Percentiles rank a stretch among this genome's conserved stretches.
Conservation (phyloP, 2,329 filamentous ascomycete species). For the Diplocarpon mali region DNA sequence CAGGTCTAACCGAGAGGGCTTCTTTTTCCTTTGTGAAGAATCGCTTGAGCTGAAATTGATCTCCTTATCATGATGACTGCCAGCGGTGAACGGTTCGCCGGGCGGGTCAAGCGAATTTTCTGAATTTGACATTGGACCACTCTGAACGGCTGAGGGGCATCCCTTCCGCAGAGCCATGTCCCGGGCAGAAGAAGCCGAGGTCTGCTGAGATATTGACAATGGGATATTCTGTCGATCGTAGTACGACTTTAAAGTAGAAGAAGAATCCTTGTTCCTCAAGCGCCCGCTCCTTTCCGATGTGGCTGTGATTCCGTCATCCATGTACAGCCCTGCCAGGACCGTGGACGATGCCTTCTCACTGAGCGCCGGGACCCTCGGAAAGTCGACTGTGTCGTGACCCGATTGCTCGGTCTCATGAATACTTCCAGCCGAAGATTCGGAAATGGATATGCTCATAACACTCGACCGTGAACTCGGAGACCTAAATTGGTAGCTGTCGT, state of each 20-base stretch:
- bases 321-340: slow-evolving; percentile 30
- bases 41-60: not conserved
- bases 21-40: slow-evolving; percentile 19
- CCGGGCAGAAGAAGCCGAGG: slow-evolving; percentile 31
- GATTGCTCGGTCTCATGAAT: slow-evolving; percentile 16
- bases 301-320: slow-evolving; percentile 28
- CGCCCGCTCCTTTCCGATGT: slow-evolving; percentile 27
- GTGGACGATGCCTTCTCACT: slow-evolving; percentile 36
- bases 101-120: slow-evolving; percentile 16
- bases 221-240: slow-evolving; percentile 34
- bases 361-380: slow-evolving; percentile 24
- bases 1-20: slow-evolving; percentile 22
- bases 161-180: slow-evolving; percentile 31
- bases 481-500: slow-evolving; percentile 17
- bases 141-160: slow-evolving; percentile 22
- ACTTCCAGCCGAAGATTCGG: slow-evolving; percentile 22
- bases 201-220: slow-evolving; percentile 32
- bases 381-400: slow-evolving; percentile 21
- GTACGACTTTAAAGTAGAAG: slow-evolving; percentile 35
- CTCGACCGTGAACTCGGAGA: slow-evolving; percentile 27
- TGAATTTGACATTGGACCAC: slow-evolving; percentile 20
- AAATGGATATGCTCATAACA: slow-evolving; percentile 32
- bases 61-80: not conserved
- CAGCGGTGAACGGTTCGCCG: slow-evolving; percentile 16
- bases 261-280: slow-evolving; percentile 30